phyloP scores from a whole-genome alignment of 179 eudicot species.

The Beta lomatogona region DNA sequence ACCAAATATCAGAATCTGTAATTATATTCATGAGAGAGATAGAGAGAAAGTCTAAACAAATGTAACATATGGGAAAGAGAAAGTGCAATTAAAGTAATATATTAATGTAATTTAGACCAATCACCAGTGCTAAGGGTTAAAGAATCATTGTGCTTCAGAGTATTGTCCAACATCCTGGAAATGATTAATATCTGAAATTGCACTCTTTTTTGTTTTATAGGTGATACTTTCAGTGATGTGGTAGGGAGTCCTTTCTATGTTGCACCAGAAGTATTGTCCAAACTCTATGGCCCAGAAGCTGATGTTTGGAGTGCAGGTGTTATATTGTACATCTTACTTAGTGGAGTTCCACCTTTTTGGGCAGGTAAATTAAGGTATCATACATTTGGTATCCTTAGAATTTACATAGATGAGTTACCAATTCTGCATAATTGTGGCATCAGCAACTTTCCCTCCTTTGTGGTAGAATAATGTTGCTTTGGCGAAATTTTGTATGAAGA shows the following conservation, averaged over 20 bases:
- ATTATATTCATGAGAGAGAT: not conserved
- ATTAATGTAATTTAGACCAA: too few species aligned
- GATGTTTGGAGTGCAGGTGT: constrained; percentile 61
- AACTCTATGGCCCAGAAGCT: constrained; percentile 50
- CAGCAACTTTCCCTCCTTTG: not conserved
- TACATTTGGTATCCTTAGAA: not conserved
- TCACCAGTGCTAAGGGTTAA: too few species aligned
- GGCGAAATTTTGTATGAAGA: not conserved
- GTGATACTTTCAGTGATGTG: constrained; percentile 45
- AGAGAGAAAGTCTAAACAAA: too few species aligned
- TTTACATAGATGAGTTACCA: not conserved
- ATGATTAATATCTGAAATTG: not conserved
- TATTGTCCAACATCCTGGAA: too few species aligned
- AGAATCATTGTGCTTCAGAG: too few species aligned
- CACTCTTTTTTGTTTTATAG: constrained; percentile 21
- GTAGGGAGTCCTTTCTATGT: constrained; percentile 52
- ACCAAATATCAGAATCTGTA: not conserved
- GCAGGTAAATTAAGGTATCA: constrained; percentile 31
- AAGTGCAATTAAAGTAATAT: too few species aligned
- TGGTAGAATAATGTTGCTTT: not conserved
- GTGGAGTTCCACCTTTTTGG: constrained; percentile 55
- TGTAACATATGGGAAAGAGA: not conserved
- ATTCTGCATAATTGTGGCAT: not conserved
- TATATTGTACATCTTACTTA: constrained; percentile 45
- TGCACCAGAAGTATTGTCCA: constrained; percentile 47